phyloP scores from a whole-genome alignment of 768 basidiomycete species.

The Boletus sensibilis region DNA sequence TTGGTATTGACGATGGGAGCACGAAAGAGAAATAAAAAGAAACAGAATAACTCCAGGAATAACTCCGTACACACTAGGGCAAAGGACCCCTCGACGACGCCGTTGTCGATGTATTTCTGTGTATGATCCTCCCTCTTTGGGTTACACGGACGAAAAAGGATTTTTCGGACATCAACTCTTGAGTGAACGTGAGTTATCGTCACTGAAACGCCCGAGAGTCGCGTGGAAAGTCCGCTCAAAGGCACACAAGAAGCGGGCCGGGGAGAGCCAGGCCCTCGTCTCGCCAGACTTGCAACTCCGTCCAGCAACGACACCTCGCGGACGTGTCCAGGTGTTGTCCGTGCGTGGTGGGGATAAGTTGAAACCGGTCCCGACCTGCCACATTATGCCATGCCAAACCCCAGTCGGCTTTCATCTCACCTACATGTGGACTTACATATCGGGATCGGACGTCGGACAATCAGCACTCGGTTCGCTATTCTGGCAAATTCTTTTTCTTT shows the following conservation, averaged over 20 bases:
- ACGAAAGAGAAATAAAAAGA: too few species aligned
- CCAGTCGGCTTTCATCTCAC: not conserved
- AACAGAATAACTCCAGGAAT: too few species aligned
- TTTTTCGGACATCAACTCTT: conserved; percentile 5
- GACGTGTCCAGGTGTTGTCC: too few species aligned
- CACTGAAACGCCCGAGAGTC: conserved; percentile 27
- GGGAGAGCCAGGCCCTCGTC: not conserved
- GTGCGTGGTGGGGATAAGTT: too few species aligned
- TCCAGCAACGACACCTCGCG: not conserved
- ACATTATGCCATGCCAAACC: not conserved
- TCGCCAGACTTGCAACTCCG: not conserved
- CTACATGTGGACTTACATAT: conserved; percentile 7
- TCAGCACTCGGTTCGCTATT: conserved; percentile 10
- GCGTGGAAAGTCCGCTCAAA: conserved; percentile 8
- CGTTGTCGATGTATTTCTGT: not conserved
- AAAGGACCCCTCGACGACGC: not conserved
- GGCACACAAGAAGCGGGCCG: not conserved
- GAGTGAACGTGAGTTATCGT: too few species aligned
- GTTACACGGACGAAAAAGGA: conserved; percentile 7
- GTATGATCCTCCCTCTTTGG: not conserved
- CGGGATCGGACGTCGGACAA: conserved; percentile 17
- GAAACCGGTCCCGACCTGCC: not conserved
- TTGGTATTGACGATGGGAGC: too few species aligned
- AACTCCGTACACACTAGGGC: too few species aligned
- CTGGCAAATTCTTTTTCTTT: not conserved